Percentiles rank a stretch among this genome's conserved stretches.
Conservation (phyloP, 768 basidiomycete genomes). For the Lactarius akahatsu region DNA sequence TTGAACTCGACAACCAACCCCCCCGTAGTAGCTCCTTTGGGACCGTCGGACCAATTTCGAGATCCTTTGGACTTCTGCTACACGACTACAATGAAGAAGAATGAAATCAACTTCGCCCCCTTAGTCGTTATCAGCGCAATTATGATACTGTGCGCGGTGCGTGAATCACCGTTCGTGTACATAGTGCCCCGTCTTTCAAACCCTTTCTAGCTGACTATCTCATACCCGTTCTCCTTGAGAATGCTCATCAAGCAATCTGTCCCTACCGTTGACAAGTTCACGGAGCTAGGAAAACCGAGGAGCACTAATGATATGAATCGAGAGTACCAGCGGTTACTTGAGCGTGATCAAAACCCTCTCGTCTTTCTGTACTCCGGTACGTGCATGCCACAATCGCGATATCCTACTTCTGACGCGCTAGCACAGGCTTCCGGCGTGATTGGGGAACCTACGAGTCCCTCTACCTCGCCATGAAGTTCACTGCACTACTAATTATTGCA, state of each 20-base stretch:
- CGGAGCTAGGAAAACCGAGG: constrained; percentile 66
- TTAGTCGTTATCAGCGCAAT: constrained; percentile 57
- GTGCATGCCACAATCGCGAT: constrained; percentile 27
- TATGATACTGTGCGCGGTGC: constrained; percentile 51
- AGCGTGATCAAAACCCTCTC: constrained; percentile 64
- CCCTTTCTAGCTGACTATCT: constrained; percentile 54
- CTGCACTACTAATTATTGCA: constrained; percentile 62
- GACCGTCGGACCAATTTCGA: constrained; percentile 54
- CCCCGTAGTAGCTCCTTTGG: constrained; percentile 51
- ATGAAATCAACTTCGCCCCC: constrained; percentile 69
- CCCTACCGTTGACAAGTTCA: constrained; percentile 64
- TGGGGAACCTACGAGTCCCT: constrained; percentile 68
- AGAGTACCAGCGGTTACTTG: constrained; percentile 67
- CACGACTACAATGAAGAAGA: constrained; percentile 72
- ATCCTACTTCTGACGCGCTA: constrained; percentile 7
- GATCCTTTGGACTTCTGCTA: constrained; percentile 73
- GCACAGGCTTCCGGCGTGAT: constrained; percentile 61
- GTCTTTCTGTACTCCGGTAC: constrained; percentile 68
- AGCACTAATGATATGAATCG: constrained; percentile 57
- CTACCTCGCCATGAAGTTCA: constrained; percentile 70
- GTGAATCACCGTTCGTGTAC: constrained; percentile 31
- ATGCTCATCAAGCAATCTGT: constrained; percentile 54
- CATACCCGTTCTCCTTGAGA: constrained; percentile 66
- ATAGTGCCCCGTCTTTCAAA: constrained; percentile 3
- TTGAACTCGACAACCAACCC: constrained; percentile 52